phyloP scores from a whole-genome alignment of 495 filamentous ascomycete species.

The Elasticomyces elasticus region DNA sequence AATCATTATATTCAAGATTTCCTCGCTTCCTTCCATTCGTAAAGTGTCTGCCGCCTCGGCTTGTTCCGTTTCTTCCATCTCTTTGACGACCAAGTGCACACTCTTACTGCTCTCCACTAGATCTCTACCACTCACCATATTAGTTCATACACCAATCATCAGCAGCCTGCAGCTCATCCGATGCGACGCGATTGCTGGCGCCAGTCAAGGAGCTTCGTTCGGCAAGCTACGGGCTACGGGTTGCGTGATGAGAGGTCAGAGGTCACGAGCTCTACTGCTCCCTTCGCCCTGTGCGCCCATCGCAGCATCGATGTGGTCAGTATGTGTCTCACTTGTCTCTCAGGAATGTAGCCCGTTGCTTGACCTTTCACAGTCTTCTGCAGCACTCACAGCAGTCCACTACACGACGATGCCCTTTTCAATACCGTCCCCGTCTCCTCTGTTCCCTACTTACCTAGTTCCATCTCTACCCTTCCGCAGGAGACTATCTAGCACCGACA shows the following conservation, averaged over 20 bases:
- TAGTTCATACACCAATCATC: neutral
- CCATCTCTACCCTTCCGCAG: slow-evolving; percentile 42
- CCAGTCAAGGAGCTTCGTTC: neutral
- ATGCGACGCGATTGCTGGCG: neutral
- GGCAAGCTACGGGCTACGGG: neutral
- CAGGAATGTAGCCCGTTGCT: neutral
- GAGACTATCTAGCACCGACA: slow-evolving; percentile 30
- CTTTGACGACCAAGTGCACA: neutral
- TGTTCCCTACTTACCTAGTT: slow-evolving; percentile 46
- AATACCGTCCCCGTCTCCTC: slow-evolving; percentile 19
- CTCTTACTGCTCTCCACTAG: neutral
- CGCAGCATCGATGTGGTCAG: neutral
- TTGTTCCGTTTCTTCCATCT: too few species aligned
- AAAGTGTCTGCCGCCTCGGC: too few species aligned
- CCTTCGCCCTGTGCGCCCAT: neutral
- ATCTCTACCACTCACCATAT: neutral
- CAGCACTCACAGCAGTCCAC: neutral
- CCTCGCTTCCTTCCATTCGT: too few species aligned
- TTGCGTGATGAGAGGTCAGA: neutral
- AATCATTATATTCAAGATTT: too few species aligned
- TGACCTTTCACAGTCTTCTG: neutral
- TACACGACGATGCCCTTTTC: slow-evolving; percentile 20
- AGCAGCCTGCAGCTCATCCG: neutral
- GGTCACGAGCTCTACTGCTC: neutral
- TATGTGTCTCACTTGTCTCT: neutral